phyloP scores from a whole-genome alignment of 441 rosid genomes.

The Francoa sonchifolia region DNA sequence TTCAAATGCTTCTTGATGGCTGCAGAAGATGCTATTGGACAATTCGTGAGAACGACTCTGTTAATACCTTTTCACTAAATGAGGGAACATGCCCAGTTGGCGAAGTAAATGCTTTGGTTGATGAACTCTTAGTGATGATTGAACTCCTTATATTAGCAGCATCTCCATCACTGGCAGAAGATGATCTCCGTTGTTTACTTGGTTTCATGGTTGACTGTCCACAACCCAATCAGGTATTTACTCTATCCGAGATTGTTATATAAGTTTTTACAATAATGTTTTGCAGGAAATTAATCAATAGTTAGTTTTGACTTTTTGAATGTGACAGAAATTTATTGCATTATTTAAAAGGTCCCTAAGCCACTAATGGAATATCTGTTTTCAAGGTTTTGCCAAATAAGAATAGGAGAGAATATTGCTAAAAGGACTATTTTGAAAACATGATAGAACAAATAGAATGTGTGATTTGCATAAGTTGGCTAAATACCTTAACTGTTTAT shows the following conservation, averaged over 20 bases:
- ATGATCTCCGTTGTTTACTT: constrained; percentile 76
- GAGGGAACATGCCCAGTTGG: constrained; percentile 68
- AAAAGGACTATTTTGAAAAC: not conserved
- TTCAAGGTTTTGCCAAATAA: not conserved
- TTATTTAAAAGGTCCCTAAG: too few relatives aligned
- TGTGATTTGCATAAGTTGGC: not conserved
- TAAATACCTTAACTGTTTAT: not conserved
- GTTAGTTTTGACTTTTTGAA: too few relatives aligned
- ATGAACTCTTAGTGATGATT: constrained; percentile 93
- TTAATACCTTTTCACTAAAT: constrained; percentile 47
- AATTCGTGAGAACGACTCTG: constrained; percentile 70
- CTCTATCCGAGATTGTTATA: not conserved
- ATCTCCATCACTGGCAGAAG: constrained; percentile 59
- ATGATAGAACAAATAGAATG: not conserved
- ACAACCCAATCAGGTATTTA: constrained; percentile 87
- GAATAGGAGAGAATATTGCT: too few relatives aligned
- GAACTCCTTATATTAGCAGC: constrained; percentile 96
- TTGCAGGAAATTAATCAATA: too few relatives aligned
- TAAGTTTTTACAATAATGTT: too few relatives aligned
- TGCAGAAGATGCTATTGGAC: constrained; percentile 99
- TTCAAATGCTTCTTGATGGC: constrained; percentile 99
- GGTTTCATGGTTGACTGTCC: constrained; percentile 96
- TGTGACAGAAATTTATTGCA: too few relatives aligned
- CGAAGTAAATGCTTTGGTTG: constrained; percentile 94
- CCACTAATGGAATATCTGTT: too few relatives aligned